phyloP scores from a whole-genome alignment of 169 alveolate species.

The Cardiosporidium cionae region DNA sequence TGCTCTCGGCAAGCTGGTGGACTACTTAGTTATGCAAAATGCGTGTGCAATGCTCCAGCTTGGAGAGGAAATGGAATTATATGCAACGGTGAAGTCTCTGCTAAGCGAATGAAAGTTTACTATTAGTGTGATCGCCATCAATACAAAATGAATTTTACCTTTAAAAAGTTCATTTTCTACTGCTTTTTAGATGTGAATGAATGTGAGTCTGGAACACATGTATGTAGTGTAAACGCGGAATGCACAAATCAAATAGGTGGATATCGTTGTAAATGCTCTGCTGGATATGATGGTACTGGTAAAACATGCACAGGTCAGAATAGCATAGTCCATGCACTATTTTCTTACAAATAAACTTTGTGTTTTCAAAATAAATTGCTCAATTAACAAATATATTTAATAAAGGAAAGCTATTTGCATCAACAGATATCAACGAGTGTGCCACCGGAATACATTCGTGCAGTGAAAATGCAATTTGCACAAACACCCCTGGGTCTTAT shows the following conservation, averaged over 20 bases:
- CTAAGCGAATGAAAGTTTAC: neutral
- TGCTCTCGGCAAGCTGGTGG: conserved; percentile 41
- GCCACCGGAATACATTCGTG: conserved; percentile 35
- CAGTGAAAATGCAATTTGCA: conserved; percentile 34
- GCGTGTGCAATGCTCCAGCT: conserved; percentile 36
- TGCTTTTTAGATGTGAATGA: conserved; percentile 40
- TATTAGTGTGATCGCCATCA: no score
- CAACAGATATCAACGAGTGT: conserved; percentile 51
- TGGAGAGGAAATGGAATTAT: conserved; percentile 11
- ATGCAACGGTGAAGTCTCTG: conserved; percentile 10
- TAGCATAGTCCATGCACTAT: neutral
- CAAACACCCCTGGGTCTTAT: conserved; percentile 42
- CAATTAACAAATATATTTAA: conserved; percentile 16
- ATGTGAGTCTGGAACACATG: conserved; percentile 26
- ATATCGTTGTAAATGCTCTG: conserved; percentile 38
- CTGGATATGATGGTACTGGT: conserved; percentile 26
- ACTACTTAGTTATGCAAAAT: no score
- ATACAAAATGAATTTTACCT: no score
- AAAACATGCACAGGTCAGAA: neutral
- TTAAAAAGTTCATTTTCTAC: neutral
- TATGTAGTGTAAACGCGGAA: conserved; percentile 35
- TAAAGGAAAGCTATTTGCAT: conserved; percentile 5
- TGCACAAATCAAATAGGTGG: conserved; percentile 44
- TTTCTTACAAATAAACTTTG: conserved; percentile 19
- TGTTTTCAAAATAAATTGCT: conserved; percentile 11